Evolutionary conservation across 2,329 filamentous ascomycete genomes (phyloP), one percentile per base, ranked within the genome.

Genomic region (Orbilia blumenaviensis): DNA sequence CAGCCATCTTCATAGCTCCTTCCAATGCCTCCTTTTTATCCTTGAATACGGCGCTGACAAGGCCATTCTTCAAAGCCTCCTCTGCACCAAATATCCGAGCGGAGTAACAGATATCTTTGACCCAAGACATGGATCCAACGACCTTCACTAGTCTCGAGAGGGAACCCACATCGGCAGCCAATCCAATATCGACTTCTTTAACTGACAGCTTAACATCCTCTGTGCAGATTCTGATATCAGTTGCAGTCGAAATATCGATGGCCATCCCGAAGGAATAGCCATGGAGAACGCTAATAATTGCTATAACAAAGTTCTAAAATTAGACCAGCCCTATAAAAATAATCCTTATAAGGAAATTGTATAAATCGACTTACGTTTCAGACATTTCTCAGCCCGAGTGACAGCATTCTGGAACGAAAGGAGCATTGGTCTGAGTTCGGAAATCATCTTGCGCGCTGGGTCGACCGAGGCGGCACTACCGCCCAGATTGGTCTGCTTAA

Each of bases 161-260:
- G 0, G 91, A 93, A 54, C 92, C 92, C 54, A 94, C 89, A 80
- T 94, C 92, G 23, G 92, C 92, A 0, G 92, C 91, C 58, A 94
- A 84, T 1, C 92, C 92, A 77, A 94, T 92, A 81, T 94, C 91
- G 58, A 94, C 91, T 83, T 94, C 92, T 81, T 94, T 93, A 77
- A 94, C 90, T 32, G 89, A 85, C 80, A 94, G 87, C 75, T 86
- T 86, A 0, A 88, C 86, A 79, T 88, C 86, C 44, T 84, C 82
- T 0, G 88, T 85, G 79, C 86, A 88, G 78, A 94, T 84, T 56
- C 92, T 88, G 67, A 94, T 87, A 82, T 94, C 92, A 78, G 89
- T 88, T 80, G 89, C 89, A 79, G 87, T 88, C 29, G 88, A 85
- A 69, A 93, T 86, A 81, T 96, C 92, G 78, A 96, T 90, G 16